These are phyloP conservation scores for Tylopilus sp. DNA, from an alignment of 768 basidiomycete genomes.

Conservation along the genomic window DNA sequence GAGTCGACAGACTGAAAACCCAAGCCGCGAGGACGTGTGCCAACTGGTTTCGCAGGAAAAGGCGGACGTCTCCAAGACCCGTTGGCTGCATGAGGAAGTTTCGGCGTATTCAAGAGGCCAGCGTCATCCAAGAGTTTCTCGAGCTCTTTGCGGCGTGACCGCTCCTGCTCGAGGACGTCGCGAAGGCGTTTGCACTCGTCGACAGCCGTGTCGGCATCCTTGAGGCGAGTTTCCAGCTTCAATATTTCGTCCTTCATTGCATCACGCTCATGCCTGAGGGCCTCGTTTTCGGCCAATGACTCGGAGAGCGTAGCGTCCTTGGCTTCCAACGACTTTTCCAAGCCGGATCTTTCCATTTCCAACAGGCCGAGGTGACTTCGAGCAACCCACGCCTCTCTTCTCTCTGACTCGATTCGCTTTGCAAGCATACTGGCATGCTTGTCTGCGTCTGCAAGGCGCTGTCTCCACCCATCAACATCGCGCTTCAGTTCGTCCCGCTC, in stretches of 20 bases:
- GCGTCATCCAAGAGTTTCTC: slow-evolving; percentile 50
- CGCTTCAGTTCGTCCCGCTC: slow-evolving; percentile 87
- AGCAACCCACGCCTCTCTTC: slow-evolving; percentile 82
- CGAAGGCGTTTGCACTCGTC: slow-evolving; percentile 28
- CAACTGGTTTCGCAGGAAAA: slow-evolving; percentile 22
- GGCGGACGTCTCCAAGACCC: slow-evolving; percentile 13
- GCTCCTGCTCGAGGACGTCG: slow-evolving; percentile 39
- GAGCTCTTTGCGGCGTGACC: slow-evolving; percentile 41
- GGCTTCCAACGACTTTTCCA: slow-evolving; percentile 48
- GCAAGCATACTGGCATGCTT: slow-evolving; percentile 62
- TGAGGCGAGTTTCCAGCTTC: slow-evolving; percentile 30
- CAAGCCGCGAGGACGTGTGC: slow-evolving; percentile 42
- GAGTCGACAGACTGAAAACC: slow-evolving; percentile 64
- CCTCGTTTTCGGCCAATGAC: slow-evolving; percentile 25
- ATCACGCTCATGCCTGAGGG: slow-evolving; percentile 27
- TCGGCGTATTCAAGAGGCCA: slow-evolving; percentile 45
- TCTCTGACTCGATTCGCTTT: slow-evolving; percentile 70
- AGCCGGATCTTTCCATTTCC: slow-evolving; percentile 61
- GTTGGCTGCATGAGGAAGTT: slow-evolving; percentile 20
- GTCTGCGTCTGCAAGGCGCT: slow-evolving; percentile 73
- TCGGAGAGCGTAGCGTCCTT: slow-evolving; percentile 30
- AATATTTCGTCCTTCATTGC: slow-evolving; percentile 27
- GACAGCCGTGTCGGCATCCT: slow-evolving; percentile 24
- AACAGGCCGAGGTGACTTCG: slow-evolving; percentile 64
- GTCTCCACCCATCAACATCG: slow-evolving; percentile 86